Conservation (phyloP, 2,329 filamentous ascomycete genomes). For the Sporothrix brunneoviolacea region DNA sequence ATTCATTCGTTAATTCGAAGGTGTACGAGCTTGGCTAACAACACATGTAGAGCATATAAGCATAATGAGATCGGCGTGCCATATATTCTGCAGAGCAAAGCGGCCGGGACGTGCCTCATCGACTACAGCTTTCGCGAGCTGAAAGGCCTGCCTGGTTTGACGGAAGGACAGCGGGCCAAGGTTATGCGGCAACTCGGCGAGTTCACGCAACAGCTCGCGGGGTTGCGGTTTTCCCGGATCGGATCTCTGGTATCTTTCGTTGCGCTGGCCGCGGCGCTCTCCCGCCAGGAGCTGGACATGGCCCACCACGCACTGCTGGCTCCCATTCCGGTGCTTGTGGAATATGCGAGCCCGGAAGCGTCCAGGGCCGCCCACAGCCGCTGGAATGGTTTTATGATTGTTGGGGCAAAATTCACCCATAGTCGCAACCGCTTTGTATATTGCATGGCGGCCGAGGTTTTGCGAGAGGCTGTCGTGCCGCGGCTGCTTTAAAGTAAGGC, state of each 20-base stretch:
- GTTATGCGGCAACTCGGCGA: background rate
- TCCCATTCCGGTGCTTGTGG: background rate
- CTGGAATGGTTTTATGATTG: background rate
- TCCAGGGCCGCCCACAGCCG: too few species aligned
- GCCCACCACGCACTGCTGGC: slow-evolving; percentile 1
- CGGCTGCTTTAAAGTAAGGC: background rate
- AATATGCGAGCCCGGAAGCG: background rate
- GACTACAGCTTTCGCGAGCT: background rate
- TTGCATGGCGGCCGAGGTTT: background rate
- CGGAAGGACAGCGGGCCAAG: background rate
- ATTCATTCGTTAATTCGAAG: too few species aligned
- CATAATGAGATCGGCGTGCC: slow-evolving; percentile 5
- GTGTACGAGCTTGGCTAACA: too few species aligned
- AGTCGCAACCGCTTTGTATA: slow-evolving; percentile 5
- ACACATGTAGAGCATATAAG: too few species aligned
- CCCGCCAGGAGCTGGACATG: background rate
- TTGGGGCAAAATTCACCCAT: background rate
- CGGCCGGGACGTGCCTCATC: background rate
- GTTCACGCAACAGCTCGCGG: background rate
- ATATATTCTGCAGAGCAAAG: slow-evolving; percentile 5
- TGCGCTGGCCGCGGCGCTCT: background rate
- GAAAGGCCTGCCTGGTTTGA: background rate
- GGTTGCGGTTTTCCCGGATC: background rate
- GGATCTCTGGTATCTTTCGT: background rate
- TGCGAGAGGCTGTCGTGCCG: background rate